These are phyloP conservation scores for Wickerhamiella brachini DNA, from an alignment of 805 yeast species.

Conservation along the genomic window DNA sequence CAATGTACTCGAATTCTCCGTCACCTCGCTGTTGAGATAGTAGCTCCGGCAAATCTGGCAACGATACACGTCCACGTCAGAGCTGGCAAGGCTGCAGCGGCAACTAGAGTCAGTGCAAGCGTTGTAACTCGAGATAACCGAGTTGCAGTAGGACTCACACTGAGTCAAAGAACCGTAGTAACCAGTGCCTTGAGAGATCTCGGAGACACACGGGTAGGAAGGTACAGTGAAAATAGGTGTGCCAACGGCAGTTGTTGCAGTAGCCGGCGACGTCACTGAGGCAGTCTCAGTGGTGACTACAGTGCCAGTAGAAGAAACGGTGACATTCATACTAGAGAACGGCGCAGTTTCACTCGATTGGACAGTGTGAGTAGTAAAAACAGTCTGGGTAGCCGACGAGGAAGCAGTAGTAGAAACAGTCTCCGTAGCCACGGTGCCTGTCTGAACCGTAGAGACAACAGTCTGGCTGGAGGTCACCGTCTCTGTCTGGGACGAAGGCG, in stretches of 20 bases:
- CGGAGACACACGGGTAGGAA: conserved; percentile 7
- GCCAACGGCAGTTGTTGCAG: neutral
- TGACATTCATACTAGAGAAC: neutral
- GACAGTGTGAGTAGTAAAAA: neutral
- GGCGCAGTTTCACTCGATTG: neutral
- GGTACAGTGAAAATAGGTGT: neutral
- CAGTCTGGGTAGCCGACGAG: no score
- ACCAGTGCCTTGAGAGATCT: conserved; percentile 7
- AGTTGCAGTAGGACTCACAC: conserved; percentile 8
- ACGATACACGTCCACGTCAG: conserved; percentile 6
- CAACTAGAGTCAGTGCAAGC: neutral
- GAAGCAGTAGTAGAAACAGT: no score
- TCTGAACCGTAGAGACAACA: no score
- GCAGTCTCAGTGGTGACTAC: neutral
- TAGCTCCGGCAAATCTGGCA: conserved; percentile 11
- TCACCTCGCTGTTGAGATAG: conserved; percentile 6
- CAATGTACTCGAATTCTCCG: conserved; percentile 1
- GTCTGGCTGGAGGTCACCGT: no score
- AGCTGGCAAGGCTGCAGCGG: conserved; percentile 5
- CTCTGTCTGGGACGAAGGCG: neutral
- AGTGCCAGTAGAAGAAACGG: neutral
- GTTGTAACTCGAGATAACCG: conserved; percentile 2
- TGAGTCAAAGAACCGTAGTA: conserved; percentile 7
- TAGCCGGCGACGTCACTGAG: neutral
- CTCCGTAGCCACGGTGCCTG: no score